Base-by-base conservation (phyloP, 352 stramenopile genomes). In the Lagenidium giganteum region DNA sequence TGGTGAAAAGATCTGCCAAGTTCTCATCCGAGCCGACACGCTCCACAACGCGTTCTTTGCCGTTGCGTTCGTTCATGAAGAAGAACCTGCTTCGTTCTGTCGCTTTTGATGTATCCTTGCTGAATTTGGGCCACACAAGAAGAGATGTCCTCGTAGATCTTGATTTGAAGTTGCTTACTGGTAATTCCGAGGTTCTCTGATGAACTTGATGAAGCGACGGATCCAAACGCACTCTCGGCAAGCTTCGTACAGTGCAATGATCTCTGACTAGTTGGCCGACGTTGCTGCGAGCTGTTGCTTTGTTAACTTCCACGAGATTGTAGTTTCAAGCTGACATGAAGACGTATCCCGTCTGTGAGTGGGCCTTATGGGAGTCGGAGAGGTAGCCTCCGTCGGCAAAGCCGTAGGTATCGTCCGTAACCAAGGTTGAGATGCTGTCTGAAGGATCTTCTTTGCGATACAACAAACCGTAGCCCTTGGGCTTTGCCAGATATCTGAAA, bases 281-380 rank as follows among this genome's bases (percentile, higher is more conserved):
- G 50, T 51, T 18, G 50, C 50, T 7, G 42, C 29, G 7, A 58
- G n/a, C 2, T 30, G 47, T 27, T 52, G 42, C 13, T 52, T 47
- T 4, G 42, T 52, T 7, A 42, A 58, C 20, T 34, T 45, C 42
- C 50, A 47, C 24, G 49, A 57, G 30, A 57, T 57, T 1, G 48
- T 33, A 5, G 20, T 34, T 8, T 50, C n/a, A 26, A 2, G 49
- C 31, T 13, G 49, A 51, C 35, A 57, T 47, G 28, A 57, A 51
- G n/a, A 58, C 50, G 14, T 48, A 58, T n/a, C 50, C 50, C 12
- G 36, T 39, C n/a, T 58, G 50, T 12, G 50, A 58, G 26, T 31
- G 22, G 7, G 35, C 50, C 24, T 51, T 58, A 30, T 51, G 35
- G 8, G 50, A 41, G 16, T 57, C 49, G 8, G 49, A 51, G 1